Base-by-base conservation (phyloP, 139 green algal species). In the Volvox reticuliferus region DNA sequence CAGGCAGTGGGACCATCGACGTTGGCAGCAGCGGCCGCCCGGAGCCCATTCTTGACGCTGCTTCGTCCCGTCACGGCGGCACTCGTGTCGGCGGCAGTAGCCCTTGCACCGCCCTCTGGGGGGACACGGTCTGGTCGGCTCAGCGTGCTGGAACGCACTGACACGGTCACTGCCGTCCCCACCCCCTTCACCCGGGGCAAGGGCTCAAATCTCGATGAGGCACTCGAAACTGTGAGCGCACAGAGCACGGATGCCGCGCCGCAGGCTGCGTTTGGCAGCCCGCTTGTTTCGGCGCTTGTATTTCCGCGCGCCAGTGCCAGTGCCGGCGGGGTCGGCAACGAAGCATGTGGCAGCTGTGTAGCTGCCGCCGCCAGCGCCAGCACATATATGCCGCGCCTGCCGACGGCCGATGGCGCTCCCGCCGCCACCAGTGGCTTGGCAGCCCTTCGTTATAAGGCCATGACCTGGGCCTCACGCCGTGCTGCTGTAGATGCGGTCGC, bases 21-120 rank as follows among this genome's bases (percentile, higher is more conserved):
- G 6, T 14, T 67, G 0, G 79, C 79, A 35, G 1, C 79, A 5
- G 79, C 79, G 2, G 37, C 79, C 9, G 44, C 16, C 26, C 75
- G 75, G 1, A 81, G 75, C 61, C 62, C 63, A 22, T 67, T 87
- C 30, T 21, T 77, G 61, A 63, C 82, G 82, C 82, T 87, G 82
- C 82, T 87, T 33, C 83, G 83, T 3, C 83, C 83, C 21, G 83
- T 89, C 12, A 80, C 83, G 12, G 82, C 82, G 26, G 83, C 68
- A 9, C 67, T 89, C 26, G 36, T 80, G 21, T 89, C 83, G 2
- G 82, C 79, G 24, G 50, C 79, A n/a, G 79, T 86, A 37, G 79
- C 79, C 28, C 44, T 86, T 55, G 79, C 79, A 37, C 79, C 79
- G 79, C 50, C 44, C 28, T 55, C 50, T 0, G 79, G 26, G n/a